phyloP scores from a whole-genome alignment of 306 rosid genomes.

The Dalbergia cochinchinensis region DNA sequence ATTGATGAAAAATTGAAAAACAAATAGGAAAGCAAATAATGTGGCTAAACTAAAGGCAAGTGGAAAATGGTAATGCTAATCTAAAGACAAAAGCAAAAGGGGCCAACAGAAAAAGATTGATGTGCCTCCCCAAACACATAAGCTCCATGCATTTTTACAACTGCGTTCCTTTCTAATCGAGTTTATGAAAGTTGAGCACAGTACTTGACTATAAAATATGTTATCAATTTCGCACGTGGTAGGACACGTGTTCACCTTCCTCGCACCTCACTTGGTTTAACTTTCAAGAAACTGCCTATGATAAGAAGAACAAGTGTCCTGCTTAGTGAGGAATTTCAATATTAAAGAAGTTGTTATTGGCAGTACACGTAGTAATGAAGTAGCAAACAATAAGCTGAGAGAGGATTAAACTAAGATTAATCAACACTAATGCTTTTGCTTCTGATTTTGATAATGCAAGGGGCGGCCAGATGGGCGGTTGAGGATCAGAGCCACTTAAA shows the following conservation, averaged over 20 bases:
- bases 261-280: background rate
- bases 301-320: slow-evolving; percentile 40
- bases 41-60: slow-evolving; percentile 27
- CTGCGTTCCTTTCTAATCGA: background rate
- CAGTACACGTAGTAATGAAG: slow-evolving; percentile 37
- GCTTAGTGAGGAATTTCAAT: background rate
- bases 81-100: background rate
- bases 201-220: background rate
- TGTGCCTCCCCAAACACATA: slow-evolving; percentile 36
- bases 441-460: slow-evolving; percentile 43
- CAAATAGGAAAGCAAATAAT: slow-evolving; percentile 13
- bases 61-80: slow-evolving; percentile 7
- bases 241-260: slow-evolving; percentile 37
- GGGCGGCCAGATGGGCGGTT: slow-evolving; percentile 56
- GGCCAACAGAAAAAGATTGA: slow-evolving; percentile 24
- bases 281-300: background rate
- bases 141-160: slow-evolving; percentile 38
- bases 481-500: slow-evolving; percentile 38
- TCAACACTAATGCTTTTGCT: slow-evolving; percentile 1
- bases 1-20: background rate
- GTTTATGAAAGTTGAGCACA: slow-evolving; percentile 31
- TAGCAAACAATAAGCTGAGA: background rate
- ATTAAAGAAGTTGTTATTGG: slow-evolving; percentile 9
- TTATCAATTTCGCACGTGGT: background rate
- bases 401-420: slow-evolving; percentile 3